These are phyloP conservation scores for Orbilia blumenaviensis DNA, from an alignment of 2,329 filamentous ascomycete species.

Conservation along the genomic window DNA sequence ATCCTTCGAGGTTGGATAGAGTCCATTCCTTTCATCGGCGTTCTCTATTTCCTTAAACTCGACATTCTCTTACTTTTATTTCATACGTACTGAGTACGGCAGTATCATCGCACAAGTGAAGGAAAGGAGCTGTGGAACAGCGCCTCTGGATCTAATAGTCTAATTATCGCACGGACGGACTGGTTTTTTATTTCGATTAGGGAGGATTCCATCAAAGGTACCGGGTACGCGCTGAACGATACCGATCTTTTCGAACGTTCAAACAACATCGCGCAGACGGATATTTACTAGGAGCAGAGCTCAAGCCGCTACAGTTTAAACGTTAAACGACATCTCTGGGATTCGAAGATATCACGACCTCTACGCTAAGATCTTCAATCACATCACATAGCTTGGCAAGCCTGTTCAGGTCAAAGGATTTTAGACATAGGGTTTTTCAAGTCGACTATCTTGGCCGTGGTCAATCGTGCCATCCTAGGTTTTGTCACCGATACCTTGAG, in stretches of 20 bases:
- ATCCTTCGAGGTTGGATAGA: slow-evolving; percentile 41
- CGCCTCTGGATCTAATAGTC: slow-evolving; percentile 33
- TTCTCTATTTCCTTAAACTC: slow-evolving; percentile 31
- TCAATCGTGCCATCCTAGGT: slow-evolving; percentile 8
- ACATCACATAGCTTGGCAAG: neutral
- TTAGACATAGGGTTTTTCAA: neutral
- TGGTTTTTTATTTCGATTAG: slow-evolving; percentile 23
- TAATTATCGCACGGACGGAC: slow-evolving; percentile 1
- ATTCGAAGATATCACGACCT: slow-evolving; percentile 2
- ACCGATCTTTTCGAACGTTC: neutral
- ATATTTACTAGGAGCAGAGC: neutral
- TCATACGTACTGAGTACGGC: slow-evolving; percentile 45
- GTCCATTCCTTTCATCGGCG: slow-evolving; percentile 39
- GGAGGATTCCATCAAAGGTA: slow-evolving; percentile 9
- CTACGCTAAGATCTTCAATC: slow-evolving; percentile 12
- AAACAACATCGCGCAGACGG: slow-evolving; percentile 9
- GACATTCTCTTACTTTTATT: slow-evolving; percentile 36
- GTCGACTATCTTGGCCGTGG: slow-evolving; percentile 18
- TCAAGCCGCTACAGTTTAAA: neutral
- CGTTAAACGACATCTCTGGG: neutral
- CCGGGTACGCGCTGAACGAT: slow-evolving; percentile 23
- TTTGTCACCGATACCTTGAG: slow-evolving; percentile 6
- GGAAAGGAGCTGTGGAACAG: slow-evolving; percentile 53
- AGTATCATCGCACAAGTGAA: slow-evolving; percentile 19
- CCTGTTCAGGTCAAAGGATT: neutral